Evolutionary conservation across 2,329 filamentous ascomycete genomes (phyloP), one percentile per base, ranked within the genome.

Genomic region (Leptographium lundbergii): DNA sequence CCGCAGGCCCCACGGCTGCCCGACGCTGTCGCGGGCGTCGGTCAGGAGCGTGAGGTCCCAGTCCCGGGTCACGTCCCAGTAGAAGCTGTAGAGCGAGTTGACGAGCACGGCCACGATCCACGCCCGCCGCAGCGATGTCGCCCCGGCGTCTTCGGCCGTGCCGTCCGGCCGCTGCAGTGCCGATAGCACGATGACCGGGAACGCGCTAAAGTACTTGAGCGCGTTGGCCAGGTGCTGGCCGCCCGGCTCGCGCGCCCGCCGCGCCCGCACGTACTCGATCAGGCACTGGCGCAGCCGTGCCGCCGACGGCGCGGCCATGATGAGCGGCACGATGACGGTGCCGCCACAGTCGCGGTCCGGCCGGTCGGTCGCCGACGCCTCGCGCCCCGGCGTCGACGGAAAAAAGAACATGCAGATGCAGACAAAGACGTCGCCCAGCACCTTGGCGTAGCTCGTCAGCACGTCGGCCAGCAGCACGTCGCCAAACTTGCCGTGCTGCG

Each of bases 31-130:
- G 63, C 86, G 81, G 62, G 72, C 73, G 17, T 74, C 70, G 1
- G 77, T 59, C 68, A 97, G 88, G 17, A 97, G 78, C 0, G 87
- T 89, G 62, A 99, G 78, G 69, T 97, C 94, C 94, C 94, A 99
- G 76, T 99, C 94, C 74, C 91, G 94, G 59, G 89, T 81, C 34
- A 97, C 85, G 67, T 99, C 94, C 94, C 94, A 99, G 77, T 94
- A 99, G 75, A 97, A 97, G n/a, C 88, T 91, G 74, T 96, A 99
- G 52, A 88, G 77, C 17, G 89, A 95, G 71, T 99, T 96, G 66
- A 94, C 69, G 39, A 90, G 75, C 34, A 89, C 87, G 51, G 87
- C 87, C 42, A 80, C 72, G 34, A 95, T 75, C 85, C 89, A 94
- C 54, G 75, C 74, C 48, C 75, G 75, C 69, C 82, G 80, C 60